phyloP scores from a whole-genome alignment of 352 stramenopile genomes.

The Phytophthora citricola region DNA sequence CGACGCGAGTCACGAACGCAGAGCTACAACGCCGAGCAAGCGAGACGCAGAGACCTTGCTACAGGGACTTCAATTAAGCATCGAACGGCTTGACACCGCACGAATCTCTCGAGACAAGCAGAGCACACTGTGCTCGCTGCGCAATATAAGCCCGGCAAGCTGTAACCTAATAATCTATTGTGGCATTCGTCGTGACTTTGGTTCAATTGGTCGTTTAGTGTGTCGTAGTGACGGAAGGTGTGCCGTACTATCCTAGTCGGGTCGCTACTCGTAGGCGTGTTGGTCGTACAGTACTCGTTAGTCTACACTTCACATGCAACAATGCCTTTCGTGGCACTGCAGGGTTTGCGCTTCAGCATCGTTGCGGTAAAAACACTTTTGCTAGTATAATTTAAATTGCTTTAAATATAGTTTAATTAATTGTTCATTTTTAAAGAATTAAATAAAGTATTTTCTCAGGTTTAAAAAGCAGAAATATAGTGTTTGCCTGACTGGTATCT shows the following conservation, averaged over 20 bases:
- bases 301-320: not conserved
- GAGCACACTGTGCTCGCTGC: slow-evolving; percentile 2
- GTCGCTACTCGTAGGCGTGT: not conserved
- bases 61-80: slow-evolving; percentile 1
- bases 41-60: not conserved
- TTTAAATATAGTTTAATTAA: no score
- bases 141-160: slow-evolving; percentile 25
- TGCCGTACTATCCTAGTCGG: not conserved
- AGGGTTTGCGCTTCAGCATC: not conserved
- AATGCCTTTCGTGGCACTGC: not conserved
- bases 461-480: no score
- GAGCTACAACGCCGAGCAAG: slow-evolving; percentile 1
- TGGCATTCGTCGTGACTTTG: not conserved
- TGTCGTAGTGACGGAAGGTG: not conserved
- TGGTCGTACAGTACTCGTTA: not conserved
- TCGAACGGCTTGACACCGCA: not conserved
- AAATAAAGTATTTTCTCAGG: no score
- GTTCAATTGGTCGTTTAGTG: slow-evolving; percentile 1
- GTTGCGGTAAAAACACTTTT: no score
- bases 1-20: not conserved
- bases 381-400: no score
- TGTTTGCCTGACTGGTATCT: no score
- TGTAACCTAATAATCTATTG: slow-evolving; percentile 37
- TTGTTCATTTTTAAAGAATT: no score
- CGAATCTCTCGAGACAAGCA: slow-evolving; percentile 11